Evolutionary conservation across 345 rosid species (phyloP), one percentile per base, ranked within the genome.

Genomic region (Camelina sativa): DNA sequence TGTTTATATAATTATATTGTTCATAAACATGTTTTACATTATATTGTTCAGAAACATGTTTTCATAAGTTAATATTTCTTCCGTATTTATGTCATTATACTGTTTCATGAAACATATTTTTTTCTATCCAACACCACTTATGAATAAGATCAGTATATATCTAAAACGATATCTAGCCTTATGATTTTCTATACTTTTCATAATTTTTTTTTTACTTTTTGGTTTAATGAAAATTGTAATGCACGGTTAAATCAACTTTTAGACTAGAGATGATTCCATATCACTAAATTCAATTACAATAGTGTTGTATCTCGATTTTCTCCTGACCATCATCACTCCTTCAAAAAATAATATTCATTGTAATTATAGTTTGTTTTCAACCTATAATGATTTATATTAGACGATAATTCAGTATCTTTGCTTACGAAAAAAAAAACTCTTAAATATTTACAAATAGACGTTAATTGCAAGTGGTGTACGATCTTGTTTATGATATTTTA

Each of bases 11-110:
- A 22, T 22, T 22, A 22, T 25, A 25, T n/a, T 44, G 50, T 44
- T 44, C 48, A 44, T 4, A 41, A 12, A 41, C 46, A 41, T 41
- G 5, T 41, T 41, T 25, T 25, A 25, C 28, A 25, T 1, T 7
- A 46, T 44, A 15, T n/a, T 44, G 50, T 15, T 44, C 50, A 44
- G 13, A 43, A 43, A 43, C 47, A 12, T 43, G 5, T 43, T 41
- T 43, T 43, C 47, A 43, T 43, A 43, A 43, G 16, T 43, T 43
- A 10, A 43, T 43, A 43, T 43, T 1, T 43, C 30, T 48, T 6
- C 56, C 46, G 28, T 65, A 32, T 47, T 2, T 11, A 48, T 58
- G 56, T 70, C 35, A 58, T 69, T 34, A 20, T 46, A 12, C 57
- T 69, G 64, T 16, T 56, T 43, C 65, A 28, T 28, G 23, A 44